Evolutionary conservation across 1,284 basidiomycete genomes (phyloP), one percentile per base, ranked within the genome.

Genomic region (Peniophora sp.): DNA sequence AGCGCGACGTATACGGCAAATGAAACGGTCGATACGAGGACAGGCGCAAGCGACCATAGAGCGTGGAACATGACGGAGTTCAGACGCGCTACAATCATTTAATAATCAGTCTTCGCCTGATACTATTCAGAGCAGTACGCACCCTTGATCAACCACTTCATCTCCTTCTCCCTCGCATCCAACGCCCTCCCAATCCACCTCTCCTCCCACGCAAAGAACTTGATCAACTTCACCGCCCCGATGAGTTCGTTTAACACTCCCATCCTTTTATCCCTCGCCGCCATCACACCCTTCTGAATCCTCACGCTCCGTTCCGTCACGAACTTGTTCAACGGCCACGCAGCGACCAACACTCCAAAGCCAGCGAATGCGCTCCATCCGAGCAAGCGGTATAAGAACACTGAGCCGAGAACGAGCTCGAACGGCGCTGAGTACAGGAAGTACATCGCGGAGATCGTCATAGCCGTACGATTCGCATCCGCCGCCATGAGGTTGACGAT

Each of bases 301-400:
- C 80, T 67, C 27, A 83, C 72, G 49, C 76, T 79, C 3, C 87
- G 75, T 52, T 69, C 72, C 5, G 82, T 74, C 41, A 92, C 63
- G 54, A 69, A 77, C 51, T 76, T 82, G 63, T 91, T 91, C 49
- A 92, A 60, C 0, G 92, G 92, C 71, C 85, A 85, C 14, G 82
- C 82, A 14, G 86, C 65, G 14, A 86, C 53, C 3, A 95, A 69
- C n/a, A 90, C 75, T n/a, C 84, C 54, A 55, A 95, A 85, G 5
- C 94, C 94, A 1, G 87, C 83, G 56, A 97, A 91, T 0, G 91
- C 90, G 5, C 89, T 87, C 66, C 78, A 75, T 0, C 92, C 93
- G 3, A 96, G 80, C 9, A 96, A 71, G 58, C 85, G 79, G 68
- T 92, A 96, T 16, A 95, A 74, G 70, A 94, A 91, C 2, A 74